These are phyloP conservation scores for Anthracocystis setariae DNA, from an alignment of 1,284 basidiomycete genomes.

Conservation along the genomic window DNA sequence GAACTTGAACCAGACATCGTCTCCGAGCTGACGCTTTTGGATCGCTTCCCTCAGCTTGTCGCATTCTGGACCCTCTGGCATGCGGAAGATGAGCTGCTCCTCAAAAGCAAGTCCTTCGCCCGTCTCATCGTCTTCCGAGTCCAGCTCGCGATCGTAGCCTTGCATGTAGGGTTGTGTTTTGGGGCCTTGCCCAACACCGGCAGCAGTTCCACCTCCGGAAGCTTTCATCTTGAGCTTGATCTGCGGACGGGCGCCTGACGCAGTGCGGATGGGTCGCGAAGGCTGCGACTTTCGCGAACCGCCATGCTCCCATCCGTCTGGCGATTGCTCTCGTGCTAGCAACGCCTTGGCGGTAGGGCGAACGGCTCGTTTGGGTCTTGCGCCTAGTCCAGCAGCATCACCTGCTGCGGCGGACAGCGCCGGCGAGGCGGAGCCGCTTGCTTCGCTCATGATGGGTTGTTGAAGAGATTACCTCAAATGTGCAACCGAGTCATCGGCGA, in stretches of 20 bases:
- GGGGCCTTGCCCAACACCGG: conserved; percentile 48
- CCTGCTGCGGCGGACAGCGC: conserved; percentile 7
- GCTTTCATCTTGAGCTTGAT: conserved; percentile 55
- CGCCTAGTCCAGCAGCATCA: conserved; percentile 9
- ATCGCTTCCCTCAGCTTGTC: conserved; percentile 73
- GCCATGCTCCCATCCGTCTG: conserved; percentile 49
- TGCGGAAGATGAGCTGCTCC: conserved; percentile 93
- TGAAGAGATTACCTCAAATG: not conserved
- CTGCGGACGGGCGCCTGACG: conserved; percentile 44
- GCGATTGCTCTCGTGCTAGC: conserved; percentile 45
- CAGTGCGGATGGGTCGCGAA: conserved; percentile 35
- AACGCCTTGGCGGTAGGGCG: conserved; percentile 46
- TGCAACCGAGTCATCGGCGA: not conserved
- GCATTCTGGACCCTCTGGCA: conserved; percentile 79
- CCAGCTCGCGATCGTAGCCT: conserved; percentile 82
- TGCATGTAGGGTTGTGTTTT: conserved; percentile 67
- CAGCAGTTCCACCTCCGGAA: conserved; percentile 41
- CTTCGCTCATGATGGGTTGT: conserved; percentile 26
- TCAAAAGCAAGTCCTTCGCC: conserved; percentile 80
- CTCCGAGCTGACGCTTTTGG: conserved; percentile 76
- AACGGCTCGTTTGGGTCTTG: conserved; percentile 39
- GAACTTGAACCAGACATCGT: conserved; percentile 96
- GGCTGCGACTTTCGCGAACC: conserved; percentile 24
- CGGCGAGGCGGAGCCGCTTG: conserved; percentile 34
- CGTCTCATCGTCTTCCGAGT: conserved; percentile 87